Evolutionary conservation across 1,139 yeast genomes (phyloP).

Genomic region (Arxiozyma slooffiae): DNA sequence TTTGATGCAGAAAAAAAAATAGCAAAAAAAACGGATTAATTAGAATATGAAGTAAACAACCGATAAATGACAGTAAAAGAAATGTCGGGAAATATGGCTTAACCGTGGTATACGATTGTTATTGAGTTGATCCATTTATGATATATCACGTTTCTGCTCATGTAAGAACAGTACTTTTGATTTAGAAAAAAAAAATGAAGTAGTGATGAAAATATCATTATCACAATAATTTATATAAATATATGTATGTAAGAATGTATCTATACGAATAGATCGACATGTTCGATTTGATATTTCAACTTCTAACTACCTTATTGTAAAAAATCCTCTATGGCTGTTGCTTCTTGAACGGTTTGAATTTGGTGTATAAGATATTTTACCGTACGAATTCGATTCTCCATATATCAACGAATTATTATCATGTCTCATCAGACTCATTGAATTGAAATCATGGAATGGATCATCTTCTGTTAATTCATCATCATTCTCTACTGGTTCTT

Average conservation of each 20-base stretch:
- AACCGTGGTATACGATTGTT: neutral
- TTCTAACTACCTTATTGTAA: conserved; percentile 32
- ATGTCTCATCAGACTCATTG: conserved; percentile 78
- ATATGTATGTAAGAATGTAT: neutral
- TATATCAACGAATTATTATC: conserved; percentile 42
- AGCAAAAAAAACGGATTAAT: neutral
- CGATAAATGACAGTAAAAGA: neutral
- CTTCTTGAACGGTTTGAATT: conserved; percentile 34
- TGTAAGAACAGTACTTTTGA: neutral
- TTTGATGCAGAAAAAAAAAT: neutral
- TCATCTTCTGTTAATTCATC: conserved; percentile 38
- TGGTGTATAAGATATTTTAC: conserved; percentile 61
- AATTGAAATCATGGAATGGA: conserved; percentile 83
- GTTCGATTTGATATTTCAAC: neutral
- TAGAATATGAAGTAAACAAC: neutral
- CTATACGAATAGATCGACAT: neutral
- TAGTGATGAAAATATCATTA: neutral
- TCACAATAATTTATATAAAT: too few relatives aligned
- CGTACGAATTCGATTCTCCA: conserved; percentile 47
- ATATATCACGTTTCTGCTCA: neutral
- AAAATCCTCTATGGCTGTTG: conserved; percentile 32
- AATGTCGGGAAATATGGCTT: neutral
- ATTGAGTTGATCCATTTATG: neutral
- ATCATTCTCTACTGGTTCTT: conserved; percentile 30
- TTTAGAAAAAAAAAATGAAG: neutral